Evolutionary conservation across 495 filamentous ascomycete genomes (phyloP), one percentile per base, ranked within the genome.

Genomic region (Penicillium simplicissimum): DNA sequence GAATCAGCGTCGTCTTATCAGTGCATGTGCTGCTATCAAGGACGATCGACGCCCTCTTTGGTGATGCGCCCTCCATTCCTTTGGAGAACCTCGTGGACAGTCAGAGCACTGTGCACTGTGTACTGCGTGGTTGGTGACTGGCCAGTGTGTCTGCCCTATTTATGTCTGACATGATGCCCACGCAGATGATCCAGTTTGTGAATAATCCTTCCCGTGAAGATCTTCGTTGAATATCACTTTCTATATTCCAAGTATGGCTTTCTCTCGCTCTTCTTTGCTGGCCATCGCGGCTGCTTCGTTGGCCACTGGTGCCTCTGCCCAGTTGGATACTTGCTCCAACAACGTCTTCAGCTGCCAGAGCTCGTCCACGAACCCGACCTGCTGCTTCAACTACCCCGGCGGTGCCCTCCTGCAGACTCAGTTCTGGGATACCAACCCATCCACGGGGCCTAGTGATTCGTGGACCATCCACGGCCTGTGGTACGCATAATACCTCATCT

Each of bases 381-480:
- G 91, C 78, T 95, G 91, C 78, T 91, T 88, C 73, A 88, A 92
- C 59, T 75, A 83, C 52, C 89, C 89, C 0, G 89, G 90, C 25
- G 91, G 91, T 8, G 82, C 88, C 52, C 72, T 94, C 28, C 76
- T 93, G 40, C 83, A 85, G 67, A 91, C 90, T 15, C 90, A 94
- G 64, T 93, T 95, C 79, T 96, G 90, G 90, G 90, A 94, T 66
- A 81, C 83, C 0, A 70, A 85, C 66, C 85, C 86, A 9, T 73
- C 84, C 31, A 84, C 83, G 3, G 88, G 87, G 0, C 88, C 87
- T 1, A 76, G 77, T n/a, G 82, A 93, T 67, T 86, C 85, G 51
- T 95, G 90, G 91, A 94, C 91, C 5, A 74, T 95, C 34, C 92
- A 93, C 67, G 90, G 91, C 19, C 76, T 95, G 43, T 94, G 91